Evolutionary conservation across 2,329 filamentous ascomycete genomes (phyloP).

Genomic region (Penicillium oxalicum): DNA sequence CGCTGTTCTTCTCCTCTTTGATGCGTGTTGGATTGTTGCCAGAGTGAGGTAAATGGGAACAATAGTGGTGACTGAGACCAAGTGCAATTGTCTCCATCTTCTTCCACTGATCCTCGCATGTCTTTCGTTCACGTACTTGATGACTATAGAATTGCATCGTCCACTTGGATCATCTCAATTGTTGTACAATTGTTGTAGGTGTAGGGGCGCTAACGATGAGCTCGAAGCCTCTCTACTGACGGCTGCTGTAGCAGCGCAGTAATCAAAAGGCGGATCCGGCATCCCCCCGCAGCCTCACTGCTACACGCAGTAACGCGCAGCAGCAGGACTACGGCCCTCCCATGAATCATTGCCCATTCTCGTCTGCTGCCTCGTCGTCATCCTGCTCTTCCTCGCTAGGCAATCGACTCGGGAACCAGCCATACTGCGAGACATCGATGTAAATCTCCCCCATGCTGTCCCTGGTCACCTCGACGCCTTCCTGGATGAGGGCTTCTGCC

Average conservation of each 20-base stretch:
- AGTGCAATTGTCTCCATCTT: too few relatives aligned
- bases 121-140: neutral
- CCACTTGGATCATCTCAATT: neutral
- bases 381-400: constrained; percentile 40
- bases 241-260: too few relatives aligned
- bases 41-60: too few relatives aligned
- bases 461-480: constrained; percentile 39
- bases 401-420: constrained; percentile 47
- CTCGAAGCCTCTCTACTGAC: too few relatives aligned
- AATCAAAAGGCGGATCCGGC: too few relatives aligned
- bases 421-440: constrained; percentile 39
- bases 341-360: neutral
- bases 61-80: too few relatives aligned
- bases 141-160: constrained; percentile 1
- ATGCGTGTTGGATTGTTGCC: too few relatives aligned
- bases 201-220: too few relatives aligned
- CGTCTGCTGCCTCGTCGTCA: neutral
- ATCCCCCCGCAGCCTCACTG: too few relatives aligned
- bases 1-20: too few relatives aligned
- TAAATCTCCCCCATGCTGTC: constrained; percentile 42
- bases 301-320: neutral
- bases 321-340: neutral
- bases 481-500: constrained; percentile 35
- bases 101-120: neutral
- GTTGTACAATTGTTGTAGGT: neutral